Base-by-base conservation (phyloP, 1,284 basidiomycete species). In the Ceratorhiza oryzae-sativae region DNA sequence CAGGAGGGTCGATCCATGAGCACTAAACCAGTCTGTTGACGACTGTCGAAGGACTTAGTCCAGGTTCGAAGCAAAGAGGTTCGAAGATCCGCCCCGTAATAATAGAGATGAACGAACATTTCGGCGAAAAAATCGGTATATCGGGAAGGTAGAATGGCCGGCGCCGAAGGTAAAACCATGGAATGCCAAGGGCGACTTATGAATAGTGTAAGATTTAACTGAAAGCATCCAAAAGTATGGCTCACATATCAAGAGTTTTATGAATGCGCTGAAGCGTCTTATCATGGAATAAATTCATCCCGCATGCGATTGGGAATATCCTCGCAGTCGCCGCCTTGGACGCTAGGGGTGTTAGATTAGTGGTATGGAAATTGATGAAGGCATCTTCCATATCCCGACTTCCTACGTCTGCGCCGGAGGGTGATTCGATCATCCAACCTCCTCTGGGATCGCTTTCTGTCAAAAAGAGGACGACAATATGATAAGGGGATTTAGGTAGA, bases 61-160 rank as follows among this genome's bases (percentile, higher is more conserved):
- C 67, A 71, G 3, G 42, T 48, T 18, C 67, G 41, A 2, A 71
- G 45, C 18, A 71, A 13, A 2, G 67, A 48, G 34, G 53, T 51
- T 39, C 13, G 36, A 2, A 71, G 10, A 1, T 41, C 23, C 2
- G 45, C 30, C 10, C 36, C 36, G 20, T 48, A 71, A 25, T 71
- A 71, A 45, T 60, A 71, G 20, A 71, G 45, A 15, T 71, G 39
- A 6, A 60, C 25, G n/a, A 71, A 71, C n/a, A 71, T 18, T 41
- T 71, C 67, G 20, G 67, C 53, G 15, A 71, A 41, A 12, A 71
- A 36, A 6, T 13, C 8, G 30, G 36, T 10, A 15, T 34, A 48
- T 18, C 48, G 41, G 4, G 15, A 15, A 10, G 34, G 39, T 20
- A 39, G 3, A 23, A 71, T 6, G 3, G 67, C 41, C 3, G 30